Base-by-base conservation (phyloP, 208 protist genomes). In the Leishmania guyanensis region DNA sequence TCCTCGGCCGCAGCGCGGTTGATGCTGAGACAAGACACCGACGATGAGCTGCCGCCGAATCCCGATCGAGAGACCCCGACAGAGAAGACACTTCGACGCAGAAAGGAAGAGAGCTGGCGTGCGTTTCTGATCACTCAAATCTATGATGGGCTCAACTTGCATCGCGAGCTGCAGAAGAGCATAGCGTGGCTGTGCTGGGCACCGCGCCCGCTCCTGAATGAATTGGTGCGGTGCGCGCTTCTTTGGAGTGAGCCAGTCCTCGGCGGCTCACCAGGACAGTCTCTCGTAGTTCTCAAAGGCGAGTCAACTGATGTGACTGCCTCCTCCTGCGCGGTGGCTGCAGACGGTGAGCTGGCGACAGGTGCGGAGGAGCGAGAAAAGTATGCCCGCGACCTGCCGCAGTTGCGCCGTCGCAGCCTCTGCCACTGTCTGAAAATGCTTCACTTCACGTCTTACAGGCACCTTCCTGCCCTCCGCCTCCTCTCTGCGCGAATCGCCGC, bases 151-250 rank as follows among this genome's bases (percentile, higher is more conserved):
- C 1, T 46, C n/a, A 22, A 10, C 12, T 43, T 89, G 43, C 56
- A 69, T 17, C 50, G 84, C 6, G 84, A 87, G 77, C 75, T 93
- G 14, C 53, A 69, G 29, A 73, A 70, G 6, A 39, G 74, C 36
- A 33, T 89, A 0, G 68, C 80, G 14, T 36, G 56, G 46, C 79
- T 88, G 4, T 80, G 78, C 65, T 90, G 85, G 81, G 90, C 80
- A 22, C 90, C 91, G 60, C 91, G 89, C 39, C 82, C 80, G 14
- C 70, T 96, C 48, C 60, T 94, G 50, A 92, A 91, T 71, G 91
- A 84, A 68, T 4, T 95, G 53, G 85, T 88, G 46, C 87, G 88
- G 8, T 69, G 77, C 39, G 77, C 84, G 1, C 22, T 93, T 10
- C 76, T 78, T 9, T 85, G 83, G 74, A 85, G 64, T n/a, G 86